These are phyloP conservation scores for Myxozyma lipomycoides DNA, from an alignment of 805 yeast genomes.

Conservation along the genomic window DNA sequence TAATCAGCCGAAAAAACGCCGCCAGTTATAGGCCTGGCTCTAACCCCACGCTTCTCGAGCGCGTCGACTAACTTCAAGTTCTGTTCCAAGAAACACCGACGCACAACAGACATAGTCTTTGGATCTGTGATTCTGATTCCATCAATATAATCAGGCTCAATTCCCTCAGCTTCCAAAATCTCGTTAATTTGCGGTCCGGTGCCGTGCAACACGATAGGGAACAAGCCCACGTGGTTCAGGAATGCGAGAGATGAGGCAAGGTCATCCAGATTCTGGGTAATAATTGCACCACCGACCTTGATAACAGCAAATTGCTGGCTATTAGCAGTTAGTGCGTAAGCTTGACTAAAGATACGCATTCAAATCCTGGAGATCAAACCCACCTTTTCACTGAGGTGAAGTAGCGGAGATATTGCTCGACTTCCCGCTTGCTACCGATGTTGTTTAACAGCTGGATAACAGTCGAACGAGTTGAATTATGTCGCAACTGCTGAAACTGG, in stretches of 20 bases:
- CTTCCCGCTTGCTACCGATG: slow-evolving; percentile 96
- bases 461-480: slow-evolving; percentile 71
- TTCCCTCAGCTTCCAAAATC: slow-evolving; percentile 85
- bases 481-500: background rate
- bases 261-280: slow-evolving; percentile 89
- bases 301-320: slow-evolving; percentile 98
- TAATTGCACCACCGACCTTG: slow-evolving; percentile 98
- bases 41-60: slow-evolving; percentile 91
- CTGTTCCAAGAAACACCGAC: slow-evolving; percentile 92
- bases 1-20: slow-evolving; percentile 95
- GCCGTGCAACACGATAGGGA: slow-evolving; percentile 95
- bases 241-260: slow-evolving; percentile 94
- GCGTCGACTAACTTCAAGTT: slow-evolving; percentile 94
- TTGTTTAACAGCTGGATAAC: slow-evolving; percentile 92
- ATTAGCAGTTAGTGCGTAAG: background rate
- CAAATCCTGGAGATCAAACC: background rate
- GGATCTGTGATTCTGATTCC: slow-evolving; percentile 96
- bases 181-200: slow-evolving; percentile 99
- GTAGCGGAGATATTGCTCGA: slow-evolving; percentile 93
- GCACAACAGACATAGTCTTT: slow-evolving; percentile 91
- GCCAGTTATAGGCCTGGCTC: slow-evolving; percentile 96
- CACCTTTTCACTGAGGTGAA: slow-evolving; percentile 73
- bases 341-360: background rate
- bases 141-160: slow-evolving; percentile 92
- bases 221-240: slow-evolving; percentile 93